Base-by-base conservation (phyloP, 352 stramenopile genomes). In the Albugo laibachii region DNA sequence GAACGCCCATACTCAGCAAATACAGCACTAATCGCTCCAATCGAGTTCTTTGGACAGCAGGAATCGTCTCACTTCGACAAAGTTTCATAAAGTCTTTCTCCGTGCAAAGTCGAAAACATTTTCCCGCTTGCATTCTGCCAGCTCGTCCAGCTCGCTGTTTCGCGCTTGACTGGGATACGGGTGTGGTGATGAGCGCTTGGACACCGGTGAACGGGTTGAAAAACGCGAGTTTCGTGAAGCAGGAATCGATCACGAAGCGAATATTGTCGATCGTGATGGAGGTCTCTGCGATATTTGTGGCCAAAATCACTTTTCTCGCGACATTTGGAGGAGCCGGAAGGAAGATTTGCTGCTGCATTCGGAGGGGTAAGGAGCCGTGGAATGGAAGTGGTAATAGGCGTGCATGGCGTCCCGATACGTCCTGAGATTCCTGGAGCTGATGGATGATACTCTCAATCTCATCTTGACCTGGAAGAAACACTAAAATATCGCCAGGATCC, bases 261-360 rank as follows among this genome's bases (percentile, higher is more conserved):
- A 97, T 89, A 41, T 97, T 94, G 19, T 93, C 85, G 52, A 99
- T 98, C 1, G 95, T 99, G 47, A 99, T 89, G 0, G 87, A 98
- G 13, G 89, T 97, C 63, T 96, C 85, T 13, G 87, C 87, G 49
- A 97, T 96, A 19, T 89, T 96, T 15, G 87, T 97, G 5, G 80
- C 69, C 10, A 89, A 67, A 47, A 89, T 85, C 20, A 92, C 63
- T 52, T 93, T 94, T 31, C 82, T 69, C 21, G 58, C 59, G 34
- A 82, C 49, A 13, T 66, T 56, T 24, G 64, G 60, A n/a, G 76
- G 79, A 2, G 70, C 49, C 5, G 69, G 65, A 10, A 93, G 56
- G 37, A 97, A 97, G n/a, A 85, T 85, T 36, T 75, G 69, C 41
- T 94, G 73, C 55, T 99, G 93, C 62, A 97, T 79, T 10, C 93